These are phyloP conservation scores for Sporisorium reilianum DNA, from an alignment of 1,284 basidiomycete species.

Conservation along the genomic window DNA sequence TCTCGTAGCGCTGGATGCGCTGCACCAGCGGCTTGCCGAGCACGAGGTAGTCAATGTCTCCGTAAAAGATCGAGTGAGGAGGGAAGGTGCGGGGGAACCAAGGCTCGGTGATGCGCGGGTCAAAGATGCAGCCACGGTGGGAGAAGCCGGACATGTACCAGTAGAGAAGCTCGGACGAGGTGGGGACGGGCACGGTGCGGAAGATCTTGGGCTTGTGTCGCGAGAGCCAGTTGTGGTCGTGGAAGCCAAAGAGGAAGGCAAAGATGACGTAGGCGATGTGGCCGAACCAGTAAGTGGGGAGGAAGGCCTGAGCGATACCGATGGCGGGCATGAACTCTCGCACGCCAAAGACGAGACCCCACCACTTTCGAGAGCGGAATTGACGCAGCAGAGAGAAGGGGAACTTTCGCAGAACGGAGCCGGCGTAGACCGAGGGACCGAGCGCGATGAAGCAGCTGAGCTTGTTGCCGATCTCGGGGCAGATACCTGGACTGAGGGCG, in stretches of 20 bases:
- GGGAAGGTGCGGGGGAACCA: conserved; percentile 67
- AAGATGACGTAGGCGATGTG: conserved; percentile 68
- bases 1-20: conserved; percentile 62
- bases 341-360: conserved; percentile 66
- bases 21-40: conserved; percentile 66
- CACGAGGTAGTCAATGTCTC: conserved; percentile 65
- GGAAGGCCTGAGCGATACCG: conserved; percentile 56
- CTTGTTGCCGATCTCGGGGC: conserved; percentile 64
- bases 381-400: conserved; percentile 65
- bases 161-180: conserved; percentile 67
- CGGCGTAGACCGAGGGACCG: conserved; percentile 68
- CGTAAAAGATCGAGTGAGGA: conserved; percentile 66
- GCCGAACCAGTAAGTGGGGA: conserved; percentile 65
- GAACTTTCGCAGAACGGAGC: conserved; percentile 64
- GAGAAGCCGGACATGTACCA: conserved; percentile 68
- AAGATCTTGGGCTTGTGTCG: conserved; percentile 69
- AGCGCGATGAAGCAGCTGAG: conserved; percentile 64
- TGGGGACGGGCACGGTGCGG: conserved; percentile 61
- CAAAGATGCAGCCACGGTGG: conserved; percentile 68
- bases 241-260: conserved; percentile 66
- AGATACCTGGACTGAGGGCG: conserved; percentile 64
- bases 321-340: conserved; percentile 66
- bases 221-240: conserved; percentile 66
- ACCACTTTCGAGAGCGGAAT: conserved; percentile 65
- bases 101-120: conserved; percentile 62